Base-by-base conservation (phyloP, 768 basidiomycete genomes). In the Termitomyces sp. region DNA sequence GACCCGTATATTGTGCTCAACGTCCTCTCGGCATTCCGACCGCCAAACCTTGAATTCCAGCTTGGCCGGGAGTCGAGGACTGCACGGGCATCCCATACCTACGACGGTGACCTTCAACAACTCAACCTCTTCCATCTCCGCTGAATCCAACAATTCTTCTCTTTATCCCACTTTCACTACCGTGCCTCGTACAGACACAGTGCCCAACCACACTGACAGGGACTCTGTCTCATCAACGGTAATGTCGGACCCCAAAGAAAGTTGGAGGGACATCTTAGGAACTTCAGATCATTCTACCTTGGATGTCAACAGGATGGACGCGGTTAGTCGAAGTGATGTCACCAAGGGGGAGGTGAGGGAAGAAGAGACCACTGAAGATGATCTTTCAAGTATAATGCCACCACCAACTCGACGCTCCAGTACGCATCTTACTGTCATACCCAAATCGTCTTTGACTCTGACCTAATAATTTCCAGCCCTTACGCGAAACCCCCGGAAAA, bases 121-220 rank as follows among this genome's bases (percentile, higher is more conserved):
- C 24, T 65, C 59, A 3, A 31, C 42, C 24, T 50, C 55, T 56
- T 62, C 61, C 16, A n/a, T 51, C 13, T 54, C 59, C 18, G 54
- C 63, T 10, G 62, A 57, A 24, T 39, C 53, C 15, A 62, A 59
- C 4, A 64, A 68, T 16, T 75, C 73, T 18, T 71, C 71, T 20
- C 61, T 66, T 3, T 73, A 72, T 28, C 74, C 76, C 9, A 72
- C 69, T 3, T 73, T 73, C 61, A 66, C 64, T 7, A 66, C 66
- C 51, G 68, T 68, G n/a, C 55, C 55, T 9, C 37, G 51, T 20
- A 54, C 34, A 36, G 56, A 60, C 9, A 54, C 58, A 2, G 47
- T 60, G 7, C 50, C 61, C 3, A 37, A 62, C n/a, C 55, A 62
- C 20, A 36, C 50, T 5, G 61, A 60, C 29, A 56, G 59, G 29